Evolutionary conservation across 2,329 filamentous ascomycete genomes (phyloP), one percentile per base, ranked within the genome.

Genomic region (Diplodia corticola): DNA sequence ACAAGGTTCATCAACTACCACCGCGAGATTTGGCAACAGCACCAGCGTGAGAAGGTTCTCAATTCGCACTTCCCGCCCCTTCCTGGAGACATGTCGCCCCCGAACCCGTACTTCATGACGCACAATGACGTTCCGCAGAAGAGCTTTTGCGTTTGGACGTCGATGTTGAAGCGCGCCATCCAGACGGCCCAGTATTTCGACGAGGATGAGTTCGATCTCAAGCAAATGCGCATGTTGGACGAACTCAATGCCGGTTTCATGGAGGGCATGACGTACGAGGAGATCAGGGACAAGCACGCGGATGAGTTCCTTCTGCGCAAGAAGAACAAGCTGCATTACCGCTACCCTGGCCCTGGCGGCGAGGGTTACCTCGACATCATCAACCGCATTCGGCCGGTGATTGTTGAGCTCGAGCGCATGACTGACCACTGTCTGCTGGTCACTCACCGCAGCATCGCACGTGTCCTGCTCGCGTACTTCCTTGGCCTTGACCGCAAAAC

Each of bases 341-440:
- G 96, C 69, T 98, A 98, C 77, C 95, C 95, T 1, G 95, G 95
- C 4, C 91, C 96, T 20, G 95, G 95, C 26, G 95, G 95, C 63
- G 95, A 99, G 79, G 93, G 94, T 33, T 99, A 99, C 74, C 86
- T 99, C 12, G 94, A 98, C 79, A 91, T 99, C 72, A 97, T 99
- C 80, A 96, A 95, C 78, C 91, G 95, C 59, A 86, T 98, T 40
- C 90, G 93, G 63, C 91, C 96, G 69, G 95, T 99, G 82, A 97
- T 99, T 69, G 90, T 96, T 60, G 95, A 99, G 81, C 89, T 97
- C 68, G 95, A 99, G 83, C 90, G 95, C 68, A 98, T 97, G 84
- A 96, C 92, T 33, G 95, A 99, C 73, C 94, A 98, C 78, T 89
- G 96, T 64, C 83, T 98, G 68, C 89, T 99, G 71, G 91, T 98